Conservation (phyloP, 2,329 filamentous ascomycete species). For the Trichoderma sp. region DNA sequence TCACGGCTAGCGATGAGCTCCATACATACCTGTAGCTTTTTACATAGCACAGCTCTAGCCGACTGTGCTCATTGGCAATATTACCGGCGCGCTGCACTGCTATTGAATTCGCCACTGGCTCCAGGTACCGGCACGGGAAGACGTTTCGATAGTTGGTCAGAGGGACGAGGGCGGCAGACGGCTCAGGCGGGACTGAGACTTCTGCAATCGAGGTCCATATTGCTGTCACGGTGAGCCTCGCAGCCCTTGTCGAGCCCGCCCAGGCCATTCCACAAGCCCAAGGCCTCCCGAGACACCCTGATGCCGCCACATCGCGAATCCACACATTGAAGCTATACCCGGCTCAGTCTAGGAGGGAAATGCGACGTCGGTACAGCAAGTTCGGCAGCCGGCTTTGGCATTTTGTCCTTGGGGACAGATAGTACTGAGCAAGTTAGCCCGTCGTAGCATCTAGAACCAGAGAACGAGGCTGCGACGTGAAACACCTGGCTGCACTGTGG, state of each 20-base stretch:
- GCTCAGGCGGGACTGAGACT: too few species aligned
- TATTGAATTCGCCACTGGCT: conserved; percentile 14
- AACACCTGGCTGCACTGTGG: conserved; percentile 6
- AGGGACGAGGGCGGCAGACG: too few species aligned
- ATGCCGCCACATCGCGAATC: conserved; percentile 12
- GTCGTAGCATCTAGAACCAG: too few species aligned
- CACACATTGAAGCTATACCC: conserved; percentile 5
- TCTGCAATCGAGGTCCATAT: neutral
- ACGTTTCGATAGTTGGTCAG: too few species aligned
- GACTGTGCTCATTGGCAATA: too few species aligned
- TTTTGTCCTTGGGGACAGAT: neutral
- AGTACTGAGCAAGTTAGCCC: too few species aligned
- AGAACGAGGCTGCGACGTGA: conserved; percentile 22
- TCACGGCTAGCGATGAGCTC: neutral
- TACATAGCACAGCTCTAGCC: too few species aligned
- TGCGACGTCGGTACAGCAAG: conserved; percentile 6
- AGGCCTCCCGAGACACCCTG: conserved; percentile 15
- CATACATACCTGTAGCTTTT: neutral
- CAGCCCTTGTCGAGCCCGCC: neutral
- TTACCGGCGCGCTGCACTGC: neutral
- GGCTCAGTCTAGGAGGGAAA: conserved; percentile 11
- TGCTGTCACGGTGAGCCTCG: conserved; percentile 4
- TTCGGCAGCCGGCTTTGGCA: conserved; percentile 11
- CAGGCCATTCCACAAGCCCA: too few species aligned
- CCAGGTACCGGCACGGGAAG: conserved; percentile 4